Evolutionary conservation across 1,139 yeast species (phyloP).

Genomic region (Lodderomyces beijingensis): DNA sequence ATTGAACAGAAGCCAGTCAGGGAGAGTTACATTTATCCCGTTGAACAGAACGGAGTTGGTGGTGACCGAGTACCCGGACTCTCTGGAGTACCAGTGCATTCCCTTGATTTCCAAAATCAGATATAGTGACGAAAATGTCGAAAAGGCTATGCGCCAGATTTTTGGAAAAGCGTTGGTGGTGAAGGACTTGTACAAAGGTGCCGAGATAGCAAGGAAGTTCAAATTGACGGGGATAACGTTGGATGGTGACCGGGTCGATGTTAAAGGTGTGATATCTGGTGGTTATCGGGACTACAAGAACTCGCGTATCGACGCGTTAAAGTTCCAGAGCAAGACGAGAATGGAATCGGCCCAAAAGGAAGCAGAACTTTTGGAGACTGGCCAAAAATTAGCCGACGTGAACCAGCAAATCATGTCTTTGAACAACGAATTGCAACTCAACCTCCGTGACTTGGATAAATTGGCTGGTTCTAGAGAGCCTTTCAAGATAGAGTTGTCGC

Average conservation of each 20-base stretch:
- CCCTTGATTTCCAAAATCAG: conserved; percentile 75
- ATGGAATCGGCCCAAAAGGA: conserved; percentile 40
- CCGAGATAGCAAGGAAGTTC: conserved; percentile 59
- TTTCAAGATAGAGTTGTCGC: conserved; percentile 37
- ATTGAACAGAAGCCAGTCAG: conserved; percentile 62
- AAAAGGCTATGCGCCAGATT: conserved; percentile 68
- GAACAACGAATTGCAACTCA: conserved; percentile 44
- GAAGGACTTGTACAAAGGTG: conserved; percentile 62
- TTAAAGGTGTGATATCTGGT: conserved; percentile 81
- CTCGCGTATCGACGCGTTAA: conserved; percentile 70
- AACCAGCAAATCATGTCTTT: conserved; percentile 26
- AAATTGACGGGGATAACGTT: conserved; percentile 77
- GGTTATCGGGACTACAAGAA: conserved; percentile 73
- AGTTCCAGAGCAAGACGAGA: conserved; percentile 49
- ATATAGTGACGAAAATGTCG: conserved; percentile 47
- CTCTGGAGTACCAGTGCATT: conserved; percentile 52
- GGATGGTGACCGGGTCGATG: conserved; percentile 88
- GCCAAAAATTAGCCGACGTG: conserved; percentile 19
- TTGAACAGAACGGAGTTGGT: conserved; percentile 57
- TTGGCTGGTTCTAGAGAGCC: conserved; percentile 41
- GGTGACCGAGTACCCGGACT: conserved; percentile 47
- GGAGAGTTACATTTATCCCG: conserved; percentile 90
- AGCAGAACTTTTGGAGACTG: conserved; percentile 19
- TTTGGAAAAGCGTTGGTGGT: conserved; percentile 83
- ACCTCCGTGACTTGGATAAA: conserved; percentile 33